Conservation (phyloP, 768 basidiomycete genomes). For the Fomitopsis serialis region DNA sequence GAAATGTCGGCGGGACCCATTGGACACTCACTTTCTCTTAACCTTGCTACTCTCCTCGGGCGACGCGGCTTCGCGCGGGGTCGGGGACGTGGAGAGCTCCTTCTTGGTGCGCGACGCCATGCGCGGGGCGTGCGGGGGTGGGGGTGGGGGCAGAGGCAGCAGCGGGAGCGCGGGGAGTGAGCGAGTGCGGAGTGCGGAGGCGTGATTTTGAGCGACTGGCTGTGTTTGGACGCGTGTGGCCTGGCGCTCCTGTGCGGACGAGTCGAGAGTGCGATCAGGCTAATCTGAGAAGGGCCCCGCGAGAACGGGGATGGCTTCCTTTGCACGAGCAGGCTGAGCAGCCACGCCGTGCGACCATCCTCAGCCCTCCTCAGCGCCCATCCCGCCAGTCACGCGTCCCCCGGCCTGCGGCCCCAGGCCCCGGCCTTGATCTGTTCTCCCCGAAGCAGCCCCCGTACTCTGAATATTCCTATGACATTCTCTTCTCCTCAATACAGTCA, state of each 20-base stretch:
- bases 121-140: conserved; percentile 22
- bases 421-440: background rate
- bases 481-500: no score
- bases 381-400: background rate
- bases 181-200: conserved; percentile 7
- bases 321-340: background rate
- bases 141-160: conserved; percentile 12
- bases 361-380: no score
- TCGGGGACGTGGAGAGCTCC: conserved; percentile 54
- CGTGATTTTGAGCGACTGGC: conserved; percentile 12
- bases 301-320: no score
- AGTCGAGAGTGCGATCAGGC: background rate
- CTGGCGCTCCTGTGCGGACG: background rate
- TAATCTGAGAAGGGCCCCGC: background rate
- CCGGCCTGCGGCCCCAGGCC: background rate
- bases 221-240: conserved; percentile 20
- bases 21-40: conserved; percentile 83
- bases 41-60: conserved; percentile 69
- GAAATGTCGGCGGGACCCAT: conserved; percentile 57
- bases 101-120: conserved; percentile 73
- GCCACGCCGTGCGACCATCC: background rate
- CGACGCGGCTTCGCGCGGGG: conserved; percentile 56
- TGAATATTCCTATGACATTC: no score
- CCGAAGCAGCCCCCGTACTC: background rate
- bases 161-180: conserved; percentile 6